Percentiles rank a stretch among this genome's conserved stretches.
Conservation (phyloP, 2,329 filamentous ascomycete species). For the Ascocoryne sarcoides region DNA sequence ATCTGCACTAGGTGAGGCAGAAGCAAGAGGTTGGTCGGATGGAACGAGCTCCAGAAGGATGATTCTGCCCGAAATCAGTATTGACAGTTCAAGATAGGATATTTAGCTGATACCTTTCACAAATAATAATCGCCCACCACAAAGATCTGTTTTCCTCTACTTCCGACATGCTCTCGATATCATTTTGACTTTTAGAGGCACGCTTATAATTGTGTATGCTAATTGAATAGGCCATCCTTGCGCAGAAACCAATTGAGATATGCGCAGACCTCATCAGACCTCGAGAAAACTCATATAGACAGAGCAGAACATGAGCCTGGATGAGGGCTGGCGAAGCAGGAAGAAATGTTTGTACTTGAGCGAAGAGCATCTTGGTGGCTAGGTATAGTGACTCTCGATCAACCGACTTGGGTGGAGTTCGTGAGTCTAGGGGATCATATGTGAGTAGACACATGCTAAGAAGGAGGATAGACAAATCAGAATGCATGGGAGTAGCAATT, state of each 20-base stretch:
- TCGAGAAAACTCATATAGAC: conserved; percentile 17
- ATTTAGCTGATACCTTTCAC: conserved; percentile 15
- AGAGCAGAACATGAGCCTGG: conserved; percentile 16
- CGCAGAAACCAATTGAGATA: conserved; percentile 13
- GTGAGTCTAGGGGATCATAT: conserved; percentile 15
- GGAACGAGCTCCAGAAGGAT: conserved; percentile 13
- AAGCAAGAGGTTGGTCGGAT: conserved; percentile 13
- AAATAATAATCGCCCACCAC: conserved; percentile 21
- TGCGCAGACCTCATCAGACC: conserved; percentile 18
- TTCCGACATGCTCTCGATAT: conserved; percentile 15
- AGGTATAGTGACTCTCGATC: conserved; percentile 18
- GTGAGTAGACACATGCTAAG: conserved; percentile 16
- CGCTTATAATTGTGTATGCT: conserved; percentile 12
- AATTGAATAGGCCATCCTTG: conserved; percentile 15
- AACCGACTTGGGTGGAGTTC: conserved; percentile 9
- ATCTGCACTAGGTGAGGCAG: conserved; percentile 9
- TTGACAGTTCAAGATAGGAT: not conserved
- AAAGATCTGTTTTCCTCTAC: conserved; percentile 16
- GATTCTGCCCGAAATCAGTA: conserved; percentile 5
- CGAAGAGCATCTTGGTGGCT: conserved; percentile 18
- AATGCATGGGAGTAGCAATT: conserved; percentile 8
- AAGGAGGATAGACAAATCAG: conserved; percentile 18
- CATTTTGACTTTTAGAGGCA: conserved; percentile 11
- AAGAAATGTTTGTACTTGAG: conserved; percentile 18
- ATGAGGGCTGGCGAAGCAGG: conserved; percentile 14